Base-by-base conservation (phyloP, 345 rosid species). In the Gynandropsis gynandra region DNA sequence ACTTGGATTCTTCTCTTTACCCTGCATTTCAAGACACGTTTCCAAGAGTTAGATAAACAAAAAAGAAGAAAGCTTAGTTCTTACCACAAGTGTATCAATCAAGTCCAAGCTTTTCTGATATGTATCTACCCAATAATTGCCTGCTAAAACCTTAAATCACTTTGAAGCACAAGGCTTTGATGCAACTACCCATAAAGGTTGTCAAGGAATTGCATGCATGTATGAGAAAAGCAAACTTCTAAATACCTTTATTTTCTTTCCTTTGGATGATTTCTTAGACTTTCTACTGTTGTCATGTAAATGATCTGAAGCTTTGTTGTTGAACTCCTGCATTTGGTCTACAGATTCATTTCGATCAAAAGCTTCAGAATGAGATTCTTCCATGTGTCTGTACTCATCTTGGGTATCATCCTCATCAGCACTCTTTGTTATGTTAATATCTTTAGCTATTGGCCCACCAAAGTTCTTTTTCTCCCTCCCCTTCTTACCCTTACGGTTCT, bases 191-290 rank as follows among this genome's bases (percentile, higher is more conserved):
- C 15, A 13, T 13, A 10, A 37, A n/a, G n/a, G 8, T 37, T 13
- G 3, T 3, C n/a, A 3, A 37, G 15, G 15, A 13, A 37, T 24
- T 24, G 29, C 29, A 24, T 24, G 5, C 29, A 24, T 5, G 5
- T 2, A 11, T 9, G 10, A 36, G n/a, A n/a, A n/a, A n/a, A 36
- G 3, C 10, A 0, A 9, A 9, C 10, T 7, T 36, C 13, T 36
- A 36, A 10, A 52, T 72, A 92, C 98, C 95, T 82, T 92, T 27
- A 59, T 56, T 62, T 82, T 87, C 81, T 76, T 92, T 57, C 85
- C 88, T 76, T 81, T 87, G 34, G 95, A 75, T 5, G 70, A 65
- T 63, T 69, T 79, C 67, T 77, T 87, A 38, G 74, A 66, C 63
- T 74, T 80, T 44, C 57, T 43, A 42, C 67, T 62, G 16, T 2